Percentiles rank a stretch among this genome's conserved stretches.
Evolutionary conservation across 768 basidiomycete species (phyloP).

Genomic region (Pleurotus platypus): DNA sequence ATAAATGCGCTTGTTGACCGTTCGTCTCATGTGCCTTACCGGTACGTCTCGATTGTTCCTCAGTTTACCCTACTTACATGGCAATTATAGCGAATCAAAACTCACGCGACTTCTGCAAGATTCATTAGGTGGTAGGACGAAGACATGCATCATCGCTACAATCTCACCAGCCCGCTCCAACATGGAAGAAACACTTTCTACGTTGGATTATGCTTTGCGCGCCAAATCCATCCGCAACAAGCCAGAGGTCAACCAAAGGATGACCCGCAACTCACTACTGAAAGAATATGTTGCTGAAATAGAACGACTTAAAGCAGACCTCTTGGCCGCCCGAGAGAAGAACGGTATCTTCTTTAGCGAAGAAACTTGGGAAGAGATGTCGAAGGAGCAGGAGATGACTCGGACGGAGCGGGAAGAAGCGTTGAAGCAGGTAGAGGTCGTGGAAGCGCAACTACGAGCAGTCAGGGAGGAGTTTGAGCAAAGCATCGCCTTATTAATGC

Average conservation of each 20-base stretch:
- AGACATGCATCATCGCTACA: conserved; percentile 97
- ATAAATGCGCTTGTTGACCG: conserved; percentile 95
- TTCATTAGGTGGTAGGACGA: conserved; percentile 95
- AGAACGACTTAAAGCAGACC: conserved; percentile 85
- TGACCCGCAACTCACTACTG: conserved; percentile 87
- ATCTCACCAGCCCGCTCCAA: conserved; percentile 92
- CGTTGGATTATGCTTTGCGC: conserved; percentile 92
- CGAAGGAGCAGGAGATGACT: conserved; percentile 68
- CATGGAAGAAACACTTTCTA: conserved; percentile 96
- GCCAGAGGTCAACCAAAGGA: conserved; percentile 92
- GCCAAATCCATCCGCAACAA: conserved; percentile 95
- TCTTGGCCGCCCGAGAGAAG: conserved; percentile 90
- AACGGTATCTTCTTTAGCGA: conserved; percentile 94
- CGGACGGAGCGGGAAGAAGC: conserved; percentile 81
- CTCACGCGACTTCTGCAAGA: conserved; percentile 97
- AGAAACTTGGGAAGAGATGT: conserved; percentile 86
- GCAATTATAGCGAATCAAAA: conserved; percentile 77
- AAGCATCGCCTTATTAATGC: conserved; percentile 72
- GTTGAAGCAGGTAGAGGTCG: conserved; percentile 74
- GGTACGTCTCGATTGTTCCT: conserved; percentile 40
- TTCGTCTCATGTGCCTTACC: conserved; percentile 89
- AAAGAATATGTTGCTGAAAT: conserved; percentile 95
- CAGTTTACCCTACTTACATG: background rate
- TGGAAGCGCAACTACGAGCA: conserved; percentile 76
- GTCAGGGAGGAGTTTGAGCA: conserved; percentile 92